Evolutionary conservation across 345 rosid species (phyloP), one percentile per base, ranked within the genome.

Genomic region (Eucalyptus shirleyi): DNA sequence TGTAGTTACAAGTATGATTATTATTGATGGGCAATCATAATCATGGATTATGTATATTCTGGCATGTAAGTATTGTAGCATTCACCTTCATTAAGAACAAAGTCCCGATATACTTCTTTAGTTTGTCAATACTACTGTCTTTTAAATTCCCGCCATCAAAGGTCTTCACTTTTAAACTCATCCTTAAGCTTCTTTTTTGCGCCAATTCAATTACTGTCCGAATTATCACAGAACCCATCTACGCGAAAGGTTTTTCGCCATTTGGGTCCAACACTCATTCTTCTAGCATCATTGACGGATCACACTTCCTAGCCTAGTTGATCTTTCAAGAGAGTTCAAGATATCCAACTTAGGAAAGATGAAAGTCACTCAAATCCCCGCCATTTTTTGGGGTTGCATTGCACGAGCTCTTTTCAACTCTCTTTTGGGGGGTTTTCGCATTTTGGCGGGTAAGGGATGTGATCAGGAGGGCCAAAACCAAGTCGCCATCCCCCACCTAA

Each of bases 121-220:
- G 23, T 34, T 69, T 69, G 37, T 69, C 13, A 5, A 18, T 17
- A 69, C 6, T 3, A 5, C 7, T 1, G 1, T 34, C 4, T 2
- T 69, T 69, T 10, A 0, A 34, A 9, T 69, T 19, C 44, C 2
- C 0, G 2, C 8, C 44, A 34, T 9, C 2, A 9, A 18, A 21
- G 2, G 4, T 18, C 44, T 34, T 18, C 24, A 11, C 30, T 21
- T 40, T 6, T 37, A 21, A 77, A 77, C 7, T 40, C 0, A 77
- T 40, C 9, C 1, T 12, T 9, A 2, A 77, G 4, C 28, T 77
- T 34, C 26, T 23, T 6, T 11, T 6, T 37, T 23, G 47, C 0
- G 83, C 9, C 83, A 9, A 6, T 37, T 37, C 16, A 40, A 37
- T 11, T 37, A 24, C 2, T 3, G 5, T 21, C 9, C 3, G 9